A percentile compares a stretch with the other conserved stretches of the same genome.
Conservation (phyloP, 208 protist species). For the Kentomonas sorsogonicus region DNA sequence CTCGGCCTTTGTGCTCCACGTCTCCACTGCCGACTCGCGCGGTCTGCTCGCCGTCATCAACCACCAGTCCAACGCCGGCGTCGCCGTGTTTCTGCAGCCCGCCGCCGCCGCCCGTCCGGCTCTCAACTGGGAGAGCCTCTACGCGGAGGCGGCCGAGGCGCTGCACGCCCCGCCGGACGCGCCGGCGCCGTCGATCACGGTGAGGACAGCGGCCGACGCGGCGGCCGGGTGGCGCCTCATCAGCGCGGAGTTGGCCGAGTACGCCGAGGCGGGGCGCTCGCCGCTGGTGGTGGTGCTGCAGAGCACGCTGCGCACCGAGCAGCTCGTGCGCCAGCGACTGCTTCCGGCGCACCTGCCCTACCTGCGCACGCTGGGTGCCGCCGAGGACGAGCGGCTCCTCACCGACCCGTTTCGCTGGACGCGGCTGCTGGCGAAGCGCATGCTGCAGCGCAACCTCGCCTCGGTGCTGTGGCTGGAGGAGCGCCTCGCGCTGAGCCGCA, state of each 20-base stretch:
- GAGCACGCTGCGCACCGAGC: conserved; percentile 41
- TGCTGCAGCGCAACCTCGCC: conserved; percentile 80
- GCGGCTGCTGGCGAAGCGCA: conserved; percentile 45
- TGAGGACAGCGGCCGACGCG: conserved; percentile 48
- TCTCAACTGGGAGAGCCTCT: conserved; percentile 56
- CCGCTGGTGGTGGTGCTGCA: conserved; percentile 76
- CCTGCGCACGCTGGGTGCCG: conserved; percentile 68
- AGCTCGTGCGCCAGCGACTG: conserved; percentile 64
- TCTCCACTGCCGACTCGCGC: conserved; percentile 42
- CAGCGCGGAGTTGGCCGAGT: conserved; percentile 40
- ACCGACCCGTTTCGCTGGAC: conserved; percentile 84
- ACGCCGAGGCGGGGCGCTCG: conserved; percentile 23
- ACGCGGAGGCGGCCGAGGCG: conserved; percentile 49
- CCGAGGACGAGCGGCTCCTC: conserved; percentile 78
- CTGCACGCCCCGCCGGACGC: conserved; percentile 20
- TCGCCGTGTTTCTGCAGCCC: conserved; percentile 76
- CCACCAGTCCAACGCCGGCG: conserved; percentile 35
- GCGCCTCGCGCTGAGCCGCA: conserved; percentile 67
- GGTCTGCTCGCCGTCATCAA: conserved; percentile 67
- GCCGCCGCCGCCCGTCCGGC: conserved; percentile 54
- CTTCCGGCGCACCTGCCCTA: conserved; percentile 56
- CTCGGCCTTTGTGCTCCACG: conserved; percentile 78
- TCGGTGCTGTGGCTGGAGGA: conserved; percentile 81
- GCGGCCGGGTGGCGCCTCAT: conserved; percentile 63
- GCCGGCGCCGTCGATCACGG: conserved; percentile 32